A percentile compares a stretch with the other conserved stretches of the same genome.
Evolutionary conservation across 257 asterid species (phyloP).

Genomic region (Solanum sparsipilum): DNA sequence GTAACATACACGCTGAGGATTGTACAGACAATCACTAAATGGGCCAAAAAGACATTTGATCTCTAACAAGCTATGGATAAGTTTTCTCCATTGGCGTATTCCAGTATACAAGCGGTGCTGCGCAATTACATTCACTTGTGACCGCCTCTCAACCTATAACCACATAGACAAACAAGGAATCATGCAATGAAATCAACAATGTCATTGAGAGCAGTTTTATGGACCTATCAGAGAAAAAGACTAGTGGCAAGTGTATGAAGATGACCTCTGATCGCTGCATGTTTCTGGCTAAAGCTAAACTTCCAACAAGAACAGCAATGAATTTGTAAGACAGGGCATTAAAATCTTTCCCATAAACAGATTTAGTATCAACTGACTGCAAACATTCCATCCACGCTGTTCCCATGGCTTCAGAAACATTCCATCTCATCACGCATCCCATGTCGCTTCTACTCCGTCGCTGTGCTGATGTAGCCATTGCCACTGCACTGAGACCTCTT

Average conservation of each 20-base stretch:
- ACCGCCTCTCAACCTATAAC: constrained; percentile 90
- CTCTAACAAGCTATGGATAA: constrained; percentile 81
- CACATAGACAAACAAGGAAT: background rate
- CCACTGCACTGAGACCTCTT: constrained; percentile 99
- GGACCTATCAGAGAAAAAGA: constrained; percentile 3
- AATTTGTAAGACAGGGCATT: constrained; percentile 86
- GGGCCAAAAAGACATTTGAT: constrained; percentile 88
- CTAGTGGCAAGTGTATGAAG: background rate
- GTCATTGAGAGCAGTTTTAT: background rate
- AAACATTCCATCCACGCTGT: constrained; percentile 97
- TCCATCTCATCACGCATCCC: constrained; percentile 96
- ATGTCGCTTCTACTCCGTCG: constrained; percentile 70
- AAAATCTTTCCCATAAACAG: constrained; percentile 89
- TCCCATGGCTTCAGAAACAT: constrained; percentile 95
- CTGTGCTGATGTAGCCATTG: constrained; percentile 97
- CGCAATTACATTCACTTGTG: constrained; percentile 66
- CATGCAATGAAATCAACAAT: background rate
- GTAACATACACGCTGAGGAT: constrained; percentile 54
- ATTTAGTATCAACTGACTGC: constrained; percentile 86
- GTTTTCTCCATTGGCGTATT: constrained; percentile 96
- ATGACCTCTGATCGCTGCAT: constrained; percentile 94
- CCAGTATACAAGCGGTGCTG: constrained; percentile 71
- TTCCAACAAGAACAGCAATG: constrained; percentile 93
- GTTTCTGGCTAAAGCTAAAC: constrained; percentile 96
- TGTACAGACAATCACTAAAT: constrained; percentile 52